Percentiles rank a stretch among this genome's conserved stretches.
Evolutionary conservation across 352 stramenopile species (phyloP).

Genomic region (Globisporangium megalacanthum): DNA sequence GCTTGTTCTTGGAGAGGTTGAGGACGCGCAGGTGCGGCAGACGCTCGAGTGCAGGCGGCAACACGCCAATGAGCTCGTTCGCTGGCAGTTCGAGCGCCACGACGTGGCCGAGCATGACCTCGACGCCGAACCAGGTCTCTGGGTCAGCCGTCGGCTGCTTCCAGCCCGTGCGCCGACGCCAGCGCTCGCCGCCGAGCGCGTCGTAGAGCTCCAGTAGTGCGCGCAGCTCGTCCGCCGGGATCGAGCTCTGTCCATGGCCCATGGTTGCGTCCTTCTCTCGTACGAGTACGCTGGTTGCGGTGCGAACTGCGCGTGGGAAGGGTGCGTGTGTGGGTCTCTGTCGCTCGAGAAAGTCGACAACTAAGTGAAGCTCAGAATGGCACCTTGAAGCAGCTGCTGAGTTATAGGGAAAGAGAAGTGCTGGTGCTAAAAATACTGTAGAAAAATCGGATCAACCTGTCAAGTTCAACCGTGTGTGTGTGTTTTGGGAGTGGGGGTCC

Average conservation of each 20-base stretch:
- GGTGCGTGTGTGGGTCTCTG: neutral
- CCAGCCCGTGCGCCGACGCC: slow-evolving; percentile 72
- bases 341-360: too few relatives aligned
- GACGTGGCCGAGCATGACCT: slow-evolving; percentile 67
- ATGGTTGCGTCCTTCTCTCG: slow-evolving; percentile 18
- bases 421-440: too few relatives aligned
- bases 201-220: slow-evolving; percentile 73
- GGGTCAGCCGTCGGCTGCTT: slow-evolving; percentile 65
- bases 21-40: slow-evolving; percentile 67
- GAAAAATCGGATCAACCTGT: too few relatives aligned
- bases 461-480: neutral
- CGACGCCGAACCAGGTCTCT: slow-evolving; percentile 76
- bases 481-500: neutral
- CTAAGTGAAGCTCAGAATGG: neutral
- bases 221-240: slow-evolving; percentile 54
- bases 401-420: too few relatives aligned
- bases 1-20: slow-evolving; percentile 78
- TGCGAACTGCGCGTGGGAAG: too few relatives aligned
- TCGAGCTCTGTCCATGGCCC: slow-evolving; percentile 78
- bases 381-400: neutral
- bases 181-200: slow-evolving; percentile 58
- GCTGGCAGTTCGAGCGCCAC: slow-evolving; percentile 66
- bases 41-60: slow-evolving; percentile 37
- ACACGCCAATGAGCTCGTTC: slow-evolving; percentile 45
- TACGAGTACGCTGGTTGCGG: too few relatives aligned